Base-by-base conservation (phyloP, 139 green algal species). In the Trebouxia sp. region DNA sequence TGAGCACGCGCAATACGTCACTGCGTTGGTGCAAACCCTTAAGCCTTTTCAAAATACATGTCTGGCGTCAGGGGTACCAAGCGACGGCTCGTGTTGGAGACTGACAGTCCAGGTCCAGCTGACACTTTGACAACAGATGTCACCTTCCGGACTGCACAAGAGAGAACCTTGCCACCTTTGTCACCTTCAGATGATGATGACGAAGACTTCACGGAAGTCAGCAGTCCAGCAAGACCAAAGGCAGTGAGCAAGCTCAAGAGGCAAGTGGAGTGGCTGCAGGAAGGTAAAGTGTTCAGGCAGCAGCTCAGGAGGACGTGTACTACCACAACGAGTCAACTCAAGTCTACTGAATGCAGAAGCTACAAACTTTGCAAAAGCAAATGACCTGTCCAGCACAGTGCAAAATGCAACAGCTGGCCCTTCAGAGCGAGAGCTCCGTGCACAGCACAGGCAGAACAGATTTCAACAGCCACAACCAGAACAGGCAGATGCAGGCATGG, bases 331-430 rank as follows among this genome's bases (percentile, higher is more conserved):
- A n/a, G n/a, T n/a, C n/a, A n/a, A n/a, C n/a, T n/a, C n/a, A n/a
- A n/a, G n/a, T n/a, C n/a, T n/a, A n/a, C n/a, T n/a, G n/a, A n/a
- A n/a, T 69, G 58, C 30, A 69, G 58, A 69, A 24, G 58, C 58
- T 69, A 30, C 58, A 39, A 69, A 28, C 26, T 69, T 69, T 42
- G 58, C 58, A 69, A 69, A 69, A 69, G 58, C 58, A 6, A 69
- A 30, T 11, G 41, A 28, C 6, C 11, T 69, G 8, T 22, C 41
- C 30, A 11, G 28, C 15, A 17, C 47, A 53, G 4, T 53, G 47
- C 47, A 53, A 53, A 30, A 39, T 14, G 10, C 4, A 24, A 30
- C 28, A 39, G 58, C 58, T 41, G 58, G 58, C 6, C 58, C 30
- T 17, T 69, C 58, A 24, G 30, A 69, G 28, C 58, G 58, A n/a